Evolutionary conservation across 345 rosid genomes (phyloP).

Genomic region (Dovyalis caffra): DNA sequence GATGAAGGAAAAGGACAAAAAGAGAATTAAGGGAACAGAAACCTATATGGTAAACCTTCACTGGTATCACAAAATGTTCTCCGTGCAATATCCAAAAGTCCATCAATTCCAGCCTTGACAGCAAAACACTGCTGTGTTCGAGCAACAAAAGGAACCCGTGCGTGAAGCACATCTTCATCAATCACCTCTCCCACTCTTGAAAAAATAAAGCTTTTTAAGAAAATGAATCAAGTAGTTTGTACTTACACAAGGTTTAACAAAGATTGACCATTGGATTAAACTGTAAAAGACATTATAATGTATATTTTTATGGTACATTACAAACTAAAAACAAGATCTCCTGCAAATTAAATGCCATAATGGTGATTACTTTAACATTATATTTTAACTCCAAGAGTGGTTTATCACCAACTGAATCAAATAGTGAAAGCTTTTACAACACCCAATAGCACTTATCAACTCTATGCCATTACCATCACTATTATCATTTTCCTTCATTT

Average conservation of each 20-base stretch:
- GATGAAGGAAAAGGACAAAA: background rate
- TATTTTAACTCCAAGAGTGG: too few species aligned
- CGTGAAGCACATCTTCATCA: constrained; percentile 95
- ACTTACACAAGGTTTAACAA: background rate
- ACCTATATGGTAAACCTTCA: constrained; percentile 59
- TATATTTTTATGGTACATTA: too few species aligned
- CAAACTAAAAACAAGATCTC: background rate
- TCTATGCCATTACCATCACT: background rate
- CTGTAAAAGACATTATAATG: background rate
- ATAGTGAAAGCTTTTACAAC: background rate
- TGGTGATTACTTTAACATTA: background rate
- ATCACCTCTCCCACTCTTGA: constrained; percentile 78
- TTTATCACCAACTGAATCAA: background rate
- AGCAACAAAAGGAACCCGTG: constrained; percentile 91
- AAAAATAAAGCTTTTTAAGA: background rate
- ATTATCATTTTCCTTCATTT: constrained; percentile 5
- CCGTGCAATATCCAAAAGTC: constrained; percentile 85
- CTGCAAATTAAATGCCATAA: background rate
- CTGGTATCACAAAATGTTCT: constrained; percentile 96
- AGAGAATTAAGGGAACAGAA: background rate
- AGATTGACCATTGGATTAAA: background rate
- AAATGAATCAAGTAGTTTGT: constrained; percentile 12
- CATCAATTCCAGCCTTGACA: constrained; percentile 93
- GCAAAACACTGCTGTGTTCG: constrained; percentile 99
- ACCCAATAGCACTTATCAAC: background rate